phyloP scores from a whole-genome alignment of 2,329 filamentous ascomycete genomes.

The Cryoendolithus antarcticus region DNA sequence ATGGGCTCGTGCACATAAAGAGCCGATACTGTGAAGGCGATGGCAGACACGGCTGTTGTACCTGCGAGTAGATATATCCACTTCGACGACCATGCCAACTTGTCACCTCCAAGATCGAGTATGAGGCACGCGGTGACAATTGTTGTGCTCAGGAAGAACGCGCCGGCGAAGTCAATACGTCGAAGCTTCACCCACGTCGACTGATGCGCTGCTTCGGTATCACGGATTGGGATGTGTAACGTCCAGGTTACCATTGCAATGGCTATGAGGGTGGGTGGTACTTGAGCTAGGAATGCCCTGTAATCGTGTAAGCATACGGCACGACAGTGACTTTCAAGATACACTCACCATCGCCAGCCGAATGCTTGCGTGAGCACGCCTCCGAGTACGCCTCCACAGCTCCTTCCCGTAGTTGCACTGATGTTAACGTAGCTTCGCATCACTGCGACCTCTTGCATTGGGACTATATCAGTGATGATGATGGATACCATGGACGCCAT shows the following conservation, averaged over 20 bases:
- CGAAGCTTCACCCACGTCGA: slow-evolving; percentile 28
- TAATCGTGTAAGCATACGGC: not conserved
- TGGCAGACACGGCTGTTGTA: slow-evolving; percentile 5
- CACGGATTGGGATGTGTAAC: slow-evolving; percentile 11
- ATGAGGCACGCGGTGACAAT: slow-evolving; percentile 35
- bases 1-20: slow-evolving; percentile 33
- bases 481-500: slow-evolving; percentile 34
- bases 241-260: slow-evolving; percentile 32
- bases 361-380: slow-evolving; percentile 50
- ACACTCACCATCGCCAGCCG: slow-evolving; percentile 50
- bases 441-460: slow-evolving; percentile 19
- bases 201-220: slow-evolving; percentile 8
- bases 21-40: slow-evolving; percentile 13
- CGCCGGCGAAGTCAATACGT: slow-evolving; percentile 49
- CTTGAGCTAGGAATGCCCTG: slow-evolving; percentile 46
- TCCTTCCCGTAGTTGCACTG: slow-evolving; percentile 36
- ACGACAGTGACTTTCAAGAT: not conserved
- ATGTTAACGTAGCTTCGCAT: slow-evolving; percentile 42
- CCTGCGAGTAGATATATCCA: slow-evolving; percentile 13
- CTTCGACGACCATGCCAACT: slow-evolving; percentile 26
- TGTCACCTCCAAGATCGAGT: slow-evolving; percentile 37
- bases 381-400: slow-evolving; percentile 43
- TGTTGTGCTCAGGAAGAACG: slow-evolving; percentile 31
- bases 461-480: slow-evolving; percentile 26
- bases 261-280: slow-evolving; percentile 42